These are phyloP conservation scores for Neurospora africana DNA, from an alignment of 495 filamentous ascomycete genomes.

Conservation along the genomic window DNA sequence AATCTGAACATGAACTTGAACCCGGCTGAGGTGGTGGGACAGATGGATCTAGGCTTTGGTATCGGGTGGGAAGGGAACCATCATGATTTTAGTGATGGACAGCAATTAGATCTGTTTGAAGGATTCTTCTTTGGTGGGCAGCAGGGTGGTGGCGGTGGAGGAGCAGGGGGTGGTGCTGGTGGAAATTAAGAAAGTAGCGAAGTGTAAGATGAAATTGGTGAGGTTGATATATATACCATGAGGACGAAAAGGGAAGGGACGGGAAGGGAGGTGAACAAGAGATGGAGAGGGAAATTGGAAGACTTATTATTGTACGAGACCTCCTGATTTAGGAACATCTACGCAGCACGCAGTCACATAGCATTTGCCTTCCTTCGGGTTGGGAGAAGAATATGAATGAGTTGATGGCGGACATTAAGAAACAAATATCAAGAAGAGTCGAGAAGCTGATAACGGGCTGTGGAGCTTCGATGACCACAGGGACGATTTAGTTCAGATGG, in stretches of 20 bases:
- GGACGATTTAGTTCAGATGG: neutral
- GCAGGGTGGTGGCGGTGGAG: constrained; percentile 16
- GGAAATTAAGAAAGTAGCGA: neutral
- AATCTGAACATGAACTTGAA: neutral
- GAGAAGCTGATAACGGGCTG: neutral
- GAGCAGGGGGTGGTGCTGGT: neutral
- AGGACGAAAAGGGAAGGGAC: neutral
- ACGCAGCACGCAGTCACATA: neutral
- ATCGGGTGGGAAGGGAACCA: constrained; percentile 59
- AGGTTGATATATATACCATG: neutral
- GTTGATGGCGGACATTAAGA: neutral
- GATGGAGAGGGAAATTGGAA: neutral
- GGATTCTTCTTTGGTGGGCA: constrained; percentile 80
- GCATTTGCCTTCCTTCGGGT: neutral
- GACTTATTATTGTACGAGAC: neutral
- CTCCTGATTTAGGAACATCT: neutral
- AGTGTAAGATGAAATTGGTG: neutral
- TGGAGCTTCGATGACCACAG: neutral
- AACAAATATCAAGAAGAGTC: neutral
- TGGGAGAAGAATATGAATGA: neutral
- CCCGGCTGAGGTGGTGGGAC: neutral
- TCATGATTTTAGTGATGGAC: constrained; percentile 72
- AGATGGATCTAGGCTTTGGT: constrained; percentile 65
- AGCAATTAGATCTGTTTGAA: constrained; percentile 76
- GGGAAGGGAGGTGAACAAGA: too few species aligned